phyloP scores from a whole-genome alignment of 2,329 filamentous ascomycete genomes.

The Phialophora verrucosa region DNA sequence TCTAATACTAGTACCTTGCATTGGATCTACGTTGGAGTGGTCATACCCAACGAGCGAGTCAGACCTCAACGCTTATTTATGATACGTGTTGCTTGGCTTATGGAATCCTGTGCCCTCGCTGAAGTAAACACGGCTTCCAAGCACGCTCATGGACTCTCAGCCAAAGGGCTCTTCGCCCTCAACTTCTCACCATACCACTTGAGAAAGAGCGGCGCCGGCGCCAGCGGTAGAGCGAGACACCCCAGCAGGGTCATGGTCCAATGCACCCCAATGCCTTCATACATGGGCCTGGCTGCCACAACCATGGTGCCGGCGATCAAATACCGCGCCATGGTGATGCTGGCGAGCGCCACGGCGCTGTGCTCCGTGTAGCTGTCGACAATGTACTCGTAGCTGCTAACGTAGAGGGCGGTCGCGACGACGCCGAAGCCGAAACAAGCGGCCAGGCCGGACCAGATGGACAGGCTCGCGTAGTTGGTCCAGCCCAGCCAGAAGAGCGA shows the following conservation, averaged over 20 bases:
- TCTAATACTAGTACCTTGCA: no score
- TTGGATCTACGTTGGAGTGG: no score
- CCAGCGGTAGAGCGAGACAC: slow-evolving; percentile 47
- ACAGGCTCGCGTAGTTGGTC: slow-evolving; percentile 54
- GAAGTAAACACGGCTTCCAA: background rate
- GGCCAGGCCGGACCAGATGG: slow-evolving; percentile 58
- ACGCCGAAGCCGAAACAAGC: slow-evolving; percentile 60
- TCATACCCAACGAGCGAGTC: no score
- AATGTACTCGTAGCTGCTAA: slow-evolving; percentile 62
- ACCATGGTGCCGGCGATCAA: slow-evolving; percentile 47
- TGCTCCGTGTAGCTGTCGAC: slow-evolving; percentile 63
- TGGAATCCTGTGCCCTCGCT: background rate
- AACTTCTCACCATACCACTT: slow-evolving; percentile 34
- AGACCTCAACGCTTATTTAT: background rate
- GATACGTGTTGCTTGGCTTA: background rate
- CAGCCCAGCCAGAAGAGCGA: slow-evolving; percentile 65
- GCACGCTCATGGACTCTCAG: background rate
- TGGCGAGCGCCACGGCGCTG: slow-evolving; percentile 55
- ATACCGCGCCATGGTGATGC: slow-evolving; percentile 53
- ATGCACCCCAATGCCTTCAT: slow-evolving; percentile 46
- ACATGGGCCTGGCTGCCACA: slow-evolving; percentile 45
- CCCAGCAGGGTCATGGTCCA: slow-evolving; percentile 51
- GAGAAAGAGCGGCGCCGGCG: slow-evolving; percentile 54
- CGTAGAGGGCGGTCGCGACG: slow-evolving; percentile 57
- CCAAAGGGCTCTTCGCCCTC: slow-evolving; percentile 19